phyloP scores from a whole-genome alignment of 331 rosid species.

The Erythrophleum ivorense region DNA sequence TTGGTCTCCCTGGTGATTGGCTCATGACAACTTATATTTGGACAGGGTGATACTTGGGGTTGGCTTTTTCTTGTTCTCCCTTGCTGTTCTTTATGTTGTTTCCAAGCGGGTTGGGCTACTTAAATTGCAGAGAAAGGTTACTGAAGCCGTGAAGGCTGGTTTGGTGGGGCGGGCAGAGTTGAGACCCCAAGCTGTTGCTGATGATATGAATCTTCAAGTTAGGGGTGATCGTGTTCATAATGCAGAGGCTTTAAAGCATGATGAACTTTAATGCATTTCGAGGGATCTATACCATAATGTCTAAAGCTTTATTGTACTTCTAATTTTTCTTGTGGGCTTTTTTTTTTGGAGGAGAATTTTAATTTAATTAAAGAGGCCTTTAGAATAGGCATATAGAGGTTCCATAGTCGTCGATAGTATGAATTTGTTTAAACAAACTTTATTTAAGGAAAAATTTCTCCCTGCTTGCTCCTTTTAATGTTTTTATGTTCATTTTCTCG shows the following conservation, averaged over 20 bases:
- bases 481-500: neutral
- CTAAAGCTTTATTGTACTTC: neutral
- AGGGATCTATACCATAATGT: neutral
- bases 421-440: neutral
- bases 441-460: neutral
- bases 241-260: conserved; percentile 60
- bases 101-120: conserved; percentile 81
- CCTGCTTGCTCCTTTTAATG: neutral
- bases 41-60: conserved; percentile 74
- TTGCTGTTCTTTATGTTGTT: conserved; percentile 84
- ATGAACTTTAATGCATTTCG: conserved; percentile 62
- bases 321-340: neutral
- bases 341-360: neutral
- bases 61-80: conserved; percentile 74
- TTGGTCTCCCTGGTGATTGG: conserved; percentile 7
- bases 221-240: conserved; percentile 46
- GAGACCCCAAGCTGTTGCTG: conserved; percentile 55
- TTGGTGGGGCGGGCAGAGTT: conserved; percentile 57
- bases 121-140: conserved; percentile 68
- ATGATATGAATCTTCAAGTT: conserved; percentile 57
- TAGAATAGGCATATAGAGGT: neutral
- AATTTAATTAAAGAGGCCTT: neutral
- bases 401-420: neutral
- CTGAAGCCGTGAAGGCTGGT: conserved; percentile 83
- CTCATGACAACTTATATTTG: conserved; percentile 36